Percentiles rank a stretch among this genome's conserved stretches.
Conservation (phyloP, 768 basidiomycete species). For the Russula lepida region DNA sequence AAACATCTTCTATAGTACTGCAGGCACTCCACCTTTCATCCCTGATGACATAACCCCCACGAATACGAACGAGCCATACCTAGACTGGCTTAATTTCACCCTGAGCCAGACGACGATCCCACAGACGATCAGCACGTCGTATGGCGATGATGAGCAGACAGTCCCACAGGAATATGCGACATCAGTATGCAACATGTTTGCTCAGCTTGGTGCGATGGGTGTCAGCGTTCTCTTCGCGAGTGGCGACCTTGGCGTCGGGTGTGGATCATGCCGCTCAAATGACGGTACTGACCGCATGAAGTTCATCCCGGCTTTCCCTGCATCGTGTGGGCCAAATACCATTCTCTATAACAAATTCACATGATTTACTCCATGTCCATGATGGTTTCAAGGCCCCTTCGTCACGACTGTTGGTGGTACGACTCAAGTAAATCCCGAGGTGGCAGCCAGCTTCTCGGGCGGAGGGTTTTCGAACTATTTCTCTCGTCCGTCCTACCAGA, state of each 20-base stretch:
- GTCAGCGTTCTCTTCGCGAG: slow-evolving; percentile 55
- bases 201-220: slow-evolving; percentile 51
- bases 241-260: slow-evolving; percentile 58
- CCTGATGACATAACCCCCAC: slow-evolving; percentile 31
- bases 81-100: slow-evolving; percentile 55
- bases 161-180: slow-evolving; percentile 53
- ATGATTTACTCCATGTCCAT: neutral
- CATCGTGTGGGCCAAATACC: slow-evolving; percentile 29
- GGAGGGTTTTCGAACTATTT: slow-evolving; percentile 55
- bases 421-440: slow-evolving; percentile 48
- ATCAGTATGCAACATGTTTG: slow-evolving; percentile 54
- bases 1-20: slow-evolving; percentile 57
- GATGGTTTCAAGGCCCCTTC: slow-evolving; percentile 36
- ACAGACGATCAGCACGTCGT: slow-evolving; percentile 54
- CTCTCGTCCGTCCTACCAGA: slow-evolving; percentile 26
- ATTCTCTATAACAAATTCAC: neutral
- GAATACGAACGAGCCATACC: slow-evolving; percentile 56
- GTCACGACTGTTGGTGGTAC: slow-evolving; percentile 63
- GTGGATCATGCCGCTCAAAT: slow-evolving; percentile 42
- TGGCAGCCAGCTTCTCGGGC: slow-evolving; percentile 51
- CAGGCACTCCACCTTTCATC: slow-evolving; percentile 55
- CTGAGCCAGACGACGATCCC: slow-evolving; percentile 39
- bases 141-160: slow-evolving; percentile 49
- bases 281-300: slow-evolving; percentile 27
- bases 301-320: slow-evolving; percentile 34